Evolutionary conservation across 139 green algal species (phyloP), one percentile per base, ranked within the genome.

Genomic region (Astrephomene gubernaculifera): DNA sequence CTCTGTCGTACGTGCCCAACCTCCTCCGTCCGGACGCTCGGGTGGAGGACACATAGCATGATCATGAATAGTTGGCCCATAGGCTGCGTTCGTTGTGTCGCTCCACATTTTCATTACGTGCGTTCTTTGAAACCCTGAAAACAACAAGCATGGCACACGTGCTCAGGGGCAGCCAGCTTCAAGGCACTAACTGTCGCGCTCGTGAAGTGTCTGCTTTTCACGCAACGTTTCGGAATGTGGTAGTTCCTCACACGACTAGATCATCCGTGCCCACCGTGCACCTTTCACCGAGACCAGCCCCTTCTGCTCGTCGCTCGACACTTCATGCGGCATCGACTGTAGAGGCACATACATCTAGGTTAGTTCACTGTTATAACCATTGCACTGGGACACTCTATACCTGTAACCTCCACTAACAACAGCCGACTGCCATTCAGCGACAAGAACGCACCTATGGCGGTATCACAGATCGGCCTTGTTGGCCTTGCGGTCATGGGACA

Each of bases 401-500:
- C 17, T 57, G 33, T 7, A 43, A 4, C 44, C n/a, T 41, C n/a
- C 21, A 38, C 25, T 19, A 31, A 44, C 31, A 31, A 41, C 36
- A 29, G 27, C 33, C 4, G 33, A 25, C 14, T 75, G 25, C 8
- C 75, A 14, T 61, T 4, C 82, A 87, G 82, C 71, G 43, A 39
- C 41, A 82, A 64, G 35, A 60, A 54, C 38, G 14, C 82, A 19
- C 67, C 54, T 2, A 84, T 84, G 63, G 83, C 63, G 0, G 38
- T 90, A 24, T 95, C 93, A 10, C 52, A 94, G 78, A 96, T 99
- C 70, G 98, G 98, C 24, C 94, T 99, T 1, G 88, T 97, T 29
- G 98, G 98, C 36, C 89, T 99, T 68, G 98, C 98, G 2, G 98
- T 99, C 31, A 99, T 99, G 98, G 98, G 97, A 4, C 97, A 99